phyloP scores from a whole-genome alignment of 2,329 filamentous ascomycete genomes.

The Colletotrichum sansevieriae region DNA sequence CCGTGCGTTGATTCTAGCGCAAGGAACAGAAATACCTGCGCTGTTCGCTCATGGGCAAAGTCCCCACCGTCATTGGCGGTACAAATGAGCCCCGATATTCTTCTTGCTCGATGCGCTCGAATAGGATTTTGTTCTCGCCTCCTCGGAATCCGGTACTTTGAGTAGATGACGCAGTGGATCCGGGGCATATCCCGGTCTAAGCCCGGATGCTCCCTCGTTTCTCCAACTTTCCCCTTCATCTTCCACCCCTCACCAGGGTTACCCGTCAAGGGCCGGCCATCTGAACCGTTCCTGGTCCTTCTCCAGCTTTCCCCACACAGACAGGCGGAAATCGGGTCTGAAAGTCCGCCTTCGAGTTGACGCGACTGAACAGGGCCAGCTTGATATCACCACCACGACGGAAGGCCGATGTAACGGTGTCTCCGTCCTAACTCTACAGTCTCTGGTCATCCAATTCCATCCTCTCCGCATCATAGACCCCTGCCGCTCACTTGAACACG shows the following conservation, averaged over 20 bases:
- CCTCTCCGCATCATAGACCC: not conserved
- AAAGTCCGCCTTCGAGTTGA: conserved; percentile 14
- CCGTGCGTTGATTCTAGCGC: not conserved
- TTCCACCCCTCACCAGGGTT: not conserved
- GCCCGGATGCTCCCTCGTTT: conserved; percentile 26
- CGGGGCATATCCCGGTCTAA: conserved; percentile 30
- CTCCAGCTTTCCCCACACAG: conserved; percentile 27
- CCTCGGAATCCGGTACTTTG: conserved; percentile 22
- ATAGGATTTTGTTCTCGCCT: conserved; percentile 13
- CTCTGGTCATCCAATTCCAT: conserved; percentile 17
- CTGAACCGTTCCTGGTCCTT: conserved; percentile 16
- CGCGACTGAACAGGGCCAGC: not conserved
- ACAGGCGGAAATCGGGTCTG: not conserved
- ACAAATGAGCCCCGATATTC: conserved; percentile 19
- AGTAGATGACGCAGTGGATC: conserved; percentile 27
- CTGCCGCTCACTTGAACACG: not conserved
- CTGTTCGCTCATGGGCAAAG: not conserved
- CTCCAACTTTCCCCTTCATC: conserved; percentile 40
- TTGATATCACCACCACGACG: conserved; percentile 15
- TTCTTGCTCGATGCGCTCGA: conserved; percentile 38
- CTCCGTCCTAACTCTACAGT: not conserved
- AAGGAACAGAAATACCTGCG: conserved; percentile 3
- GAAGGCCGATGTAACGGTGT: conserved; percentile 36
- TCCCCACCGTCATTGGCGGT: conserved; percentile 14
- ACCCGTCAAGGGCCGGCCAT: not conserved